Conservation (phyloP, 1,139 yeast species). For the Pichia sp. region DNA sequence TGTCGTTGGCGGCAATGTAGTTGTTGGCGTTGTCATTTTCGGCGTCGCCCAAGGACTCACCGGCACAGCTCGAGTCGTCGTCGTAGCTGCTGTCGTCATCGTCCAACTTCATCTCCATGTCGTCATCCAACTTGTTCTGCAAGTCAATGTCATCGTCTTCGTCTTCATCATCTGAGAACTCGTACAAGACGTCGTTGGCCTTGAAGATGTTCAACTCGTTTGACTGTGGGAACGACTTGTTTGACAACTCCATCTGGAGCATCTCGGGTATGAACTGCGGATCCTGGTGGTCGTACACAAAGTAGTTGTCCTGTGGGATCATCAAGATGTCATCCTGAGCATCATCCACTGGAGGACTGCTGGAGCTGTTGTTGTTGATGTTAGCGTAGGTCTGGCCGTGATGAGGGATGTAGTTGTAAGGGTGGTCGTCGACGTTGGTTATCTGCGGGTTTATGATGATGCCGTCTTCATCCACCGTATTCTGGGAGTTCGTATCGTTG, state of each 20-base stretch:
- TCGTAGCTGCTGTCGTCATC: conserved; percentile 29
- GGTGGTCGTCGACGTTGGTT: conserved; percentile 4
- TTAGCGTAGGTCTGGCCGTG: not conserved
- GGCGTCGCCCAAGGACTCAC: not conserved
- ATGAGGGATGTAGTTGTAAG: not conserved
- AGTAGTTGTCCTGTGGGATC: conserved; percentile 29
- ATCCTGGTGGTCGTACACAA: conserved; percentile 24
- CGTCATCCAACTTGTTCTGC: conserved; percentile 28
- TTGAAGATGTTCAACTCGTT: conserved; percentile 32
- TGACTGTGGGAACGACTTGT: conserved; percentile 29
- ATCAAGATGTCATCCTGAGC: conserved; percentile 26
- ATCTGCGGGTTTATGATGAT: conserved; percentile 9
- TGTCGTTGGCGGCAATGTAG: conserved; percentile 9
- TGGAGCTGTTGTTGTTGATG: conserved; percentile 2
- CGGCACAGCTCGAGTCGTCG: conserved; percentile 12
- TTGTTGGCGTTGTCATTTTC: conserved; percentile 9
- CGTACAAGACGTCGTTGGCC: conserved; percentile 28
- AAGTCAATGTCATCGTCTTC: conserved; percentile 35
- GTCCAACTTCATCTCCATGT: conserved; percentile 31
- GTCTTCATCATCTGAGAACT: conserved; percentile 34
- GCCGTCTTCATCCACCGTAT: not conserved
- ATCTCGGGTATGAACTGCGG: conserved; percentile 28
- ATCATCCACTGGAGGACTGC: conserved; percentile 1
- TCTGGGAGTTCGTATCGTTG: conserved; percentile 1
- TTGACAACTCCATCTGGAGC: conserved; percentile 25